Evolutionary conservation across 176 grass and related monocot genomes (phyloP).

Genomic region (Triticum monococcum): DNA sequence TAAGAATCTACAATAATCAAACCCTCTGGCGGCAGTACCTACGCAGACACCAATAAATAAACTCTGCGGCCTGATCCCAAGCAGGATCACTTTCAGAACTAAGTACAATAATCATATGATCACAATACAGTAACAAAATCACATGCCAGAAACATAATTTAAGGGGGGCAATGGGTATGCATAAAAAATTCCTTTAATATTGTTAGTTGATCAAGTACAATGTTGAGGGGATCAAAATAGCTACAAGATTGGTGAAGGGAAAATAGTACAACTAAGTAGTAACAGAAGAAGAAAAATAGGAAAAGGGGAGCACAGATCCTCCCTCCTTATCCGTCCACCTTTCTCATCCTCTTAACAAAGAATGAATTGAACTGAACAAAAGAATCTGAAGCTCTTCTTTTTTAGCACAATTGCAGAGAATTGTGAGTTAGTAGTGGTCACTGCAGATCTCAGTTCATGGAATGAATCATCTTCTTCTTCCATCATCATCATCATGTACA

Average conservation of each 20-base stretch:
- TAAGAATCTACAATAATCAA: slow-evolving; percentile 48
- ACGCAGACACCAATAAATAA: slow-evolving; percentile 35
- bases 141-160: slow-evolving; percentile 23
- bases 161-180: not conserved
- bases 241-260: slow-evolving; percentile 50
- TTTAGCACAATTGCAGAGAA: slow-evolving; percentile 49
- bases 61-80: slow-evolving; percentile 32
- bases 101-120: not conserved
- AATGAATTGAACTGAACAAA: slow-evolving; percentile 68
- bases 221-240: slow-evolving; percentile 30
- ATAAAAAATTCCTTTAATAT: slow-evolving; percentile 33
- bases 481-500: slow-evolving; percentile 59
- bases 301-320: slow-evolving; percentile 37
- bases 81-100: slow-evolving; percentile 21
- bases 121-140: slow-evolving; percentile 1
- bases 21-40: slow-evolving; percentile 22
- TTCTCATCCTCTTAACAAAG: slow-evolving; percentile 45
- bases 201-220: slow-evolving; percentile 58
- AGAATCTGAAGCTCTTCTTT: slow-evolving; percentile 52
- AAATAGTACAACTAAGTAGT: slow-evolving; percentile 37
- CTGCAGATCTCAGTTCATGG: slow-evolving; percentile 68
- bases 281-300: not conserved
- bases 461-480: slow-evolving; percentile 45
- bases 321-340: slow-evolving; percentile 48
- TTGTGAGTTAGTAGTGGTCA: slow-evolving; percentile 52